phyloP scores from a whole-genome alignment of 1,284 basidiomycete genomes.

The Trichosporon faecale region DNA sequence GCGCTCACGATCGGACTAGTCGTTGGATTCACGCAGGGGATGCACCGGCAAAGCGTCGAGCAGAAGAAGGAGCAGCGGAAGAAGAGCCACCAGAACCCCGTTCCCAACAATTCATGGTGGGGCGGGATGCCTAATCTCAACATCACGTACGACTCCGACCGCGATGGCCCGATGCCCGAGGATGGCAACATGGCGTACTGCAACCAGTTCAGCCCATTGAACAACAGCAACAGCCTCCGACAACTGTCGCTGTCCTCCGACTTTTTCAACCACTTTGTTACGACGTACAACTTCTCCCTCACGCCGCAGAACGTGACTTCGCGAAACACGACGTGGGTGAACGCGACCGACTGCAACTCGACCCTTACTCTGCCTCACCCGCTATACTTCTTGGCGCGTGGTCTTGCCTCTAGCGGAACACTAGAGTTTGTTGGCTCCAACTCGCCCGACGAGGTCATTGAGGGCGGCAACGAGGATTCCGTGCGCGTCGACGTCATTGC shows the following conservation, averaged over 20 bases:
- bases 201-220: conserved; percentile 38
- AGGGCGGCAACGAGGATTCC: conserved; percentile 34
- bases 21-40: conserved; percentile 30
- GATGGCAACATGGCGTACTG: conserved; percentile 42
- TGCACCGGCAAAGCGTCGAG: conserved; percentile 6
- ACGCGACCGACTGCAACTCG: conserved; percentile 19
- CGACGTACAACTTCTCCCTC: conserved; percentile 37
- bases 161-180: conserved; percentile 40
- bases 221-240: conserved; percentile 29
- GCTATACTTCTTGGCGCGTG: conserved; percentile 41
- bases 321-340: conserved; percentile 5
- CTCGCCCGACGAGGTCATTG: conserved; percentile 30
- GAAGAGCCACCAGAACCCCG: background rate
- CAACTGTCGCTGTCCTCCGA: conserved; percentile 21
- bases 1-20: conserved; percentile 39
- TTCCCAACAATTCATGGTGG: background rate
- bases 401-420: conserved; percentile 45
- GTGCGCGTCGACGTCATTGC: conserved; percentile 47
- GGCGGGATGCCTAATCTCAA: conserved; percentile 24
- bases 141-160: conserved; percentile 34
- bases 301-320: background rate
- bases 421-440: conserved; percentile 47
- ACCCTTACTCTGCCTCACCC: conserved; percentile 2
- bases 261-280: conserved; percentile 23
- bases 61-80: background rate